Conservation (phyloP, 768 basidiomycete species). For the Lactarius akahatsu region DNA sequence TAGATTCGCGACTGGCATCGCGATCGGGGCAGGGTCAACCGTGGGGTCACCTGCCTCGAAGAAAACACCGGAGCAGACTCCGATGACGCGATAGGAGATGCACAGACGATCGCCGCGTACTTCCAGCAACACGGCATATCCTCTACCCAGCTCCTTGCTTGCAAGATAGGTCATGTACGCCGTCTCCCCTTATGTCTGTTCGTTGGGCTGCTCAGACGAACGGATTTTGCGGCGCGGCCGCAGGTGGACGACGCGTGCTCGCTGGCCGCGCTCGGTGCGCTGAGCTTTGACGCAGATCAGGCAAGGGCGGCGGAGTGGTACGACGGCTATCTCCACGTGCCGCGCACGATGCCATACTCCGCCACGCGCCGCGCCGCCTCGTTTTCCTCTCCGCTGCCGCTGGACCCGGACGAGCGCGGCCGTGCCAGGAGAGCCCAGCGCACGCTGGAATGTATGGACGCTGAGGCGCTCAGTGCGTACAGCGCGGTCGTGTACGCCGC, state of each 20-base stretch:
- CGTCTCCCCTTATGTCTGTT: background rate
- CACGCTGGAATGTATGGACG: conserved; percentile 1
- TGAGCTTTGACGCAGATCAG: conserved; percentile 25
- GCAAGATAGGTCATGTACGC: conserved; percentile 23
- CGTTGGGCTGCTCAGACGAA: background rate
- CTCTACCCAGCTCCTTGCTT: conserved; percentile 13
- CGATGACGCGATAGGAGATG: conserved; percentile 9
- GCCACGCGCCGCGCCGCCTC: conserved; percentile 4
- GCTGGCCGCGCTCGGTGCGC: conserved; percentile 19
- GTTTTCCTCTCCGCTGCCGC: background rate
- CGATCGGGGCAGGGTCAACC: background rate
- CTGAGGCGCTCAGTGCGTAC: conserved; percentile 11
- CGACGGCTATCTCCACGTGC: conserved; percentile 1
- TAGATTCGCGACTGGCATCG: conserved; percentile 24
- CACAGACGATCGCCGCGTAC: conserved; percentile 28
- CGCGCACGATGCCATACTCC: background rate
- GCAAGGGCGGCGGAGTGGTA: conserved; percentile 19
- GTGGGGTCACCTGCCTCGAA: background rate
- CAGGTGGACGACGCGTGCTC: conserved; percentile 28
- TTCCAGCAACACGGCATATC: conserved; percentile 19
- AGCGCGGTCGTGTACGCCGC: background rate
- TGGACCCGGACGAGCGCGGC: background rate
- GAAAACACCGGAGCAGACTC: background rate
- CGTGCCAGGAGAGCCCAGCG: background rate
- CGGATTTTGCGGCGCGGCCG: background rate